Evolutionary conservation across 2,329 filamentous ascomycete species (phyloP).

Genomic region (Aspergillus brunneoviolaceus): DNA sequence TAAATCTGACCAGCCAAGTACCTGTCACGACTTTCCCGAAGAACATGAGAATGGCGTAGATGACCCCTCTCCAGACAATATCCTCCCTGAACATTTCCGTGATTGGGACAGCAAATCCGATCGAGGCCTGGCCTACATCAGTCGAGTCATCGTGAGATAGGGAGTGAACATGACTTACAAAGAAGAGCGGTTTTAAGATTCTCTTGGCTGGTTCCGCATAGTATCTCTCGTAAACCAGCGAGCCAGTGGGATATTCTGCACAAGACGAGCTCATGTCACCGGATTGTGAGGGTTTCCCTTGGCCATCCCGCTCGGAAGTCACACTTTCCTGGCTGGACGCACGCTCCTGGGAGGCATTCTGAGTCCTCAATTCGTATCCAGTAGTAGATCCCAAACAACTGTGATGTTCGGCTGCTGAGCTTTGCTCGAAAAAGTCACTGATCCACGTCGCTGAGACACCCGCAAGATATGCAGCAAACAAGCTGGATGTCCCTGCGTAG

Average conservation of each 20-base stretch:
- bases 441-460: slow-evolving; percentile 54
- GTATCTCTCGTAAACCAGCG: slow-evolving; percentile 47
- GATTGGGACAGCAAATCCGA: slow-evolving; percentile 78
- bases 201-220: slow-evolving; percentile 48
- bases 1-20: slow-evolving; percentile 54
- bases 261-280: neutral
- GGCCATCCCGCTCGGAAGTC: neutral
- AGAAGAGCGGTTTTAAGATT: slow-evolving; percentile 71
- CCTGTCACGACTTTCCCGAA: slow-evolving; percentile 62
- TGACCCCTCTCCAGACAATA: slow-evolving; percentile 69
- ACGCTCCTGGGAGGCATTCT: neutral
- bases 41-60: slow-evolving; percentile 71
- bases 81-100: slow-evolving; percentile 63
- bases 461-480: slow-evolving; percentile 60
- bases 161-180: slow-evolving; percentile 50
- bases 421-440: slow-evolving; percentile 31
- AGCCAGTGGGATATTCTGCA: slow-evolving; percentile 20
- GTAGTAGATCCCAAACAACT: neutral
- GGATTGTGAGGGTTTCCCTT: neutral
- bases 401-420: neutral
- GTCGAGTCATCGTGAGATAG: neutral
- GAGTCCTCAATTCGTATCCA: neutral
- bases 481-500: slow-evolving; percentile 56
- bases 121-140: slow-evolving; percentile 45
- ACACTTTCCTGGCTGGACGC: neutral